Percentiles rank a stretch among this genome's conserved stretches.
Conservation (phyloP, 2,329 filamentous ascomycete genomes). For the Aspergillus clavatus region DNA sequence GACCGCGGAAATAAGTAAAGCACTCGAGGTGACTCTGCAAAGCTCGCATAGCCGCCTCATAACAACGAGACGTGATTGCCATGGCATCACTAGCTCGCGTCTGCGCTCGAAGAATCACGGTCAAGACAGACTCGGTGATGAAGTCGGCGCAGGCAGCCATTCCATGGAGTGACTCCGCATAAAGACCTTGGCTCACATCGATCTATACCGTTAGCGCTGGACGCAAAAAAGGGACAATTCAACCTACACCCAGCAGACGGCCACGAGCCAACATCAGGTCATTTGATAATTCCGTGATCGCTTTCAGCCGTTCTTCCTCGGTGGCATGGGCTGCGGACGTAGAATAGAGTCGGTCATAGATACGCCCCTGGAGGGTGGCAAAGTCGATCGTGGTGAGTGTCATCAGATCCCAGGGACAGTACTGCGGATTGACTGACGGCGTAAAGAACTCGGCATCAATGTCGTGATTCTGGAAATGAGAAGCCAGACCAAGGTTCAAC, state of each 20-base stretch:
- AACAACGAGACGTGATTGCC: slow-evolving; percentile 23
- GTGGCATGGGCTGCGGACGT: slow-evolving; percentile 13
- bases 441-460: slow-evolving; percentile 20
- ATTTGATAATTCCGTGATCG: slow-evolving; percentile 19
- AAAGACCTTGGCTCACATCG: slow-evolving; percentile 19
- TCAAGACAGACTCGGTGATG: slow-evolving; percentile 22
- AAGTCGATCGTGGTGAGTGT: slow-evolving; percentile 20
- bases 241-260: slow-evolving; percentile 17
- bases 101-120: slow-evolving; percentile 23
- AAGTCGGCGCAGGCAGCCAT: slow-evolving; percentile 25
- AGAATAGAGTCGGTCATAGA: slow-evolving; percentile 24
- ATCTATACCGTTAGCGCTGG: slow-evolving; percentile 9
- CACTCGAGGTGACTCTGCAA: slow-evolving; percentile 24
- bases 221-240: background rate
- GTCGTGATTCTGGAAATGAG: slow-evolving; percentile 26
- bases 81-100: slow-evolving; percentile 19
- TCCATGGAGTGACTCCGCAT: slow-evolving; percentile 21
- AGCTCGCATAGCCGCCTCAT: slow-evolving; percentile 22
- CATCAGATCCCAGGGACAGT: slow-evolving; percentile 22
- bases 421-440: slow-evolving; percentile 14
- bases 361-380: slow-evolving; percentile 19
- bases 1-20: slow-evolving; percentile 22
- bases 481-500: slow-evolving; percentile 20
- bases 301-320: slow-evolving; percentile 9
- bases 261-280: slow-evolving; percentile 21